Base-by-base conservation (phyloP, 2,329 filamentous ascomycete species). In the Ceratocystis smalleyi region DNA sequence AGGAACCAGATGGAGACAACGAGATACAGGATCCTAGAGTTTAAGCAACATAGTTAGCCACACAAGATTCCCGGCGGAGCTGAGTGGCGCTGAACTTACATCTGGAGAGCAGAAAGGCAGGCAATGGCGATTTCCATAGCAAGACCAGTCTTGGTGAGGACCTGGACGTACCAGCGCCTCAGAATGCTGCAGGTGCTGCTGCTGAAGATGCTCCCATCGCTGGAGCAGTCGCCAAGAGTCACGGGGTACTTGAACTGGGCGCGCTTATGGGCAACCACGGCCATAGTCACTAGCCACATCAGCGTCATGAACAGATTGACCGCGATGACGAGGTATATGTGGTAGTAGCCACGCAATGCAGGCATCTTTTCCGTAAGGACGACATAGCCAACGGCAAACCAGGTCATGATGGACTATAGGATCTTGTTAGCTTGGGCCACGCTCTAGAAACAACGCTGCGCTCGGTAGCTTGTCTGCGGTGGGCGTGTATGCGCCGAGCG, bases 211-310 rank as follows among this genome's bases (percentile, higher is more conserved):
- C 74, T 75, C 54, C 77, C 76, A 66, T 78, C 73, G 17, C 72
- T 69, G 66, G 69, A 72, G 64, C 72, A 74, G 1, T 69, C 70
- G 8, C 45, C 68, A 2, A 76, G 74, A 2, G 45, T 61, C 15
- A 73, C 69, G 7, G 67, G 67, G 61, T 73, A 72, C 3, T 67
- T 70, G 69, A 76, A 79, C 19, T 66, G 66, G 43, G 73, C 71
- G 35, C 77, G 74, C 62, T 69, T 71, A 22, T 74, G 72, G 7
- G 78, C 78, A 15, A 73, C 72, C 30, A 76, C 73, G 43, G 70
- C 74, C 69, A 74, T 70, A n/a, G 74, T 73, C 0, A 76, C 73
- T 19, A 80, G 75, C 78, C 78, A 80, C 63, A 80, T 72, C 64
- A 80, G 68, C 59, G 76, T 68, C 70, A 80, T 71, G 54, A 79